Evolutionary conservation across 768 basidiomycete genomes (phyloP), one percentile per base, ranked within the genome.

Genomic region (Tulasnella sp.): DNA sequence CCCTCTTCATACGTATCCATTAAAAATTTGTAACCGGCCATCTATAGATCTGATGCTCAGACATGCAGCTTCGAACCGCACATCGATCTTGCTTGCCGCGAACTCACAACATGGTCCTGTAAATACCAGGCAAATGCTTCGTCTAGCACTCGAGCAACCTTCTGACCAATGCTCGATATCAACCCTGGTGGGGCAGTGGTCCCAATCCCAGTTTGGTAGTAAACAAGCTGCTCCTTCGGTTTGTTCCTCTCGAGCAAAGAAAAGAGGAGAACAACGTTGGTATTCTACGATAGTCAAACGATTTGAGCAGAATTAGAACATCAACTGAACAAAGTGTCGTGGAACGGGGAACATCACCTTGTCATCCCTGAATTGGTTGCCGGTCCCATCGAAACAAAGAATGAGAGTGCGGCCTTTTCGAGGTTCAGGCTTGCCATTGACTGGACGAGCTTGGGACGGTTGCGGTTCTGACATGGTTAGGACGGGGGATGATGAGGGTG

Each of bases 61-160:
- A n/a, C n/a, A n/a, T n/a, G n/a, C n/a, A n/a, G n/a, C n/a, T n/a
- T n/a, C n/a, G n/a, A n/a, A n/a, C n/a, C n/a, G n/a, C n/a, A n/a
- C 11, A 45, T 45, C 42, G 42, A 17, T 14, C 15, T 14, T 14
- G 14, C 9, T 14, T 17, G 15, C 1, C 42, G 4, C 19, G 42
- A 19, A 15, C 42, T 58, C 31, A 74, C 90, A 9, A 76, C 74
- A 82, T 93, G 92, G 0, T 80, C 86, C 74, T 89, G 88, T 64
- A 93, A 84, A 80, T 90, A 93, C 88, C 91, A 93, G 31, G 93
- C 93, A 77, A 93, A 82, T 0, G 91, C 92, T 70, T 87, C 82
- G 79, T 94, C 93, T 49, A 91, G 74, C 6, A 90, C 79, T 80
- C 88, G 88, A 7, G 91, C 92, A 0, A 83, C 79, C 3, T 15